phyloP scores from a whole-genome alignment of 1,139 yeast species.

The Yamadazyma songkhlaensis region DNA sequence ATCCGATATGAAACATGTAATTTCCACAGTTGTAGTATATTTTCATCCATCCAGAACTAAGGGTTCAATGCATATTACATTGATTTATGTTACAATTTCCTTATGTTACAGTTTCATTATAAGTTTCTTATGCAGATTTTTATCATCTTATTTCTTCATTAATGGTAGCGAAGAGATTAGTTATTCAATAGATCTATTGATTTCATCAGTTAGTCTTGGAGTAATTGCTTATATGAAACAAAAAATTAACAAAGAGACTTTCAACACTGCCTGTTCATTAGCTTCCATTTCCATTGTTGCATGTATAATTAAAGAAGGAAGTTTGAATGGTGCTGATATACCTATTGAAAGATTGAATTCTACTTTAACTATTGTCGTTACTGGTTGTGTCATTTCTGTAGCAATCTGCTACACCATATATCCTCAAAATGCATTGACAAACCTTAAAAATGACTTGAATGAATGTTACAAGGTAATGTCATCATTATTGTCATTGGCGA shows the following conservation, averaged over 20 bases:
- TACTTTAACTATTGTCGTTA: constrained; percentile 55
- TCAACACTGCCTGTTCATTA: constrained; percentile 77
- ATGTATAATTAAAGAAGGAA: constrained; percentile 75
- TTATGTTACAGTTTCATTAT: constrained; percentile 55
- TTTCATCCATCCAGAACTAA: constrained; percentile 79
- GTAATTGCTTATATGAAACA: constrained; percentile 68
- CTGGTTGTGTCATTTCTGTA: constrained; percentile 63
- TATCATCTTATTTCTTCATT: constrained; percentile 47
- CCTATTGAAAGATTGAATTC: constrained; percentile 56
- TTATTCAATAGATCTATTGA: constrained; percentile 53
- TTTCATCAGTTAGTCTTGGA: constrained; percentile 59
- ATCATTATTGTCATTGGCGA: constrained; percentile 44
- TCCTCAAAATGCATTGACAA: constrained; percentile 58
- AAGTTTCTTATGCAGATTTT: constrained; percentile 51
- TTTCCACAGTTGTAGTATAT: constrained; percentile 81
- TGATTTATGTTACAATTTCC: constrained; percentile 57
- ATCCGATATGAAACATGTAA: constrained; percentile 76
- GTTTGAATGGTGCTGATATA: constrained; percentile 58
- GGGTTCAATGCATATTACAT: constrained; percentile 79
- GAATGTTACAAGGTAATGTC: constrained; percentile 56
- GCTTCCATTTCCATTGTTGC: constrained; percentile 73
- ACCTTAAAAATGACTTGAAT: constrained; percentile 47
- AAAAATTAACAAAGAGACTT: constrained; percentile 62
- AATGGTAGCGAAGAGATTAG: constrained; percentile 51
- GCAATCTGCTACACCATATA: constrained; percentile 57